Conservation (phyloP, 2,329 filamentous ascomycete species). For the Tolypocladium ophioglossoides region DNA sequence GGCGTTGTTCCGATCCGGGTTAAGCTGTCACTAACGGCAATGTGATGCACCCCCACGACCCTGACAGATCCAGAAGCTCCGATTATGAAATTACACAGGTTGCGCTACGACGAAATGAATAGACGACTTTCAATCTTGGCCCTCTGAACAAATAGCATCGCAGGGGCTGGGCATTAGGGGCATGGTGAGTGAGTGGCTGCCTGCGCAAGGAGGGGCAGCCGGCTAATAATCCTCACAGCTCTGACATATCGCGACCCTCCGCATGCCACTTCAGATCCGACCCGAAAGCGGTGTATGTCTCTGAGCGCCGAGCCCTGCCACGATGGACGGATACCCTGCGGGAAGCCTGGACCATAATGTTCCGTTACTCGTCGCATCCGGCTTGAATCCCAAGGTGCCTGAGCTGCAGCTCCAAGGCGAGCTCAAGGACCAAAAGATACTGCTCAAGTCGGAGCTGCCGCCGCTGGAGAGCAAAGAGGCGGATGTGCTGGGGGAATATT, state of each 20-base stretch:
- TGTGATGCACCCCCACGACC: not conserved
- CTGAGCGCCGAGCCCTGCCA: slow-evolving; percentile 9
- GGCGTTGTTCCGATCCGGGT: slow-evolving; percentile 20
- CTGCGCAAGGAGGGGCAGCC: not conserved
- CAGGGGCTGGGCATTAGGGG: not conserved
- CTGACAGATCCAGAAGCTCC: not conserved
- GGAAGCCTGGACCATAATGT: slow-evolving; percentile 82
- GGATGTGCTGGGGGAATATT: slow-evolving; percentile 52
- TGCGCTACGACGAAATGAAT: not conserved
- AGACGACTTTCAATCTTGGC: not conserved
- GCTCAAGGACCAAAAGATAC: slow-evolving; percentile 46
- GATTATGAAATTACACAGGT: not conserved
- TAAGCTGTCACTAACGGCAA: not conserved
- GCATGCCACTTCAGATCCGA: not conserved
- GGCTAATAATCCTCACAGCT: not conserved
- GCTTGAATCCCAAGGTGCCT: slow-evolving; percentile 41
- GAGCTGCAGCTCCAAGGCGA: slow-evolving; percentile 34
- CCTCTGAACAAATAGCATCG: not conserved
- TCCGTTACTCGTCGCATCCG: slow-evolving; percentile 73
- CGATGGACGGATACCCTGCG: slow-evolving; percentile 69
- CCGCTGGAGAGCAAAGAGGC: slow-evolving; percentile 55
- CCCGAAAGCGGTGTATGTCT: slow-evolving; percentile 10
- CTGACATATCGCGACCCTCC: not conserved
- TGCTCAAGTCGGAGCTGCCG: slow-evolving; percentile 62
- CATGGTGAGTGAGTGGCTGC: not conserved